Conservation (phyloP, 257 asterid species). For the Capsicum baccatum region DNA sequence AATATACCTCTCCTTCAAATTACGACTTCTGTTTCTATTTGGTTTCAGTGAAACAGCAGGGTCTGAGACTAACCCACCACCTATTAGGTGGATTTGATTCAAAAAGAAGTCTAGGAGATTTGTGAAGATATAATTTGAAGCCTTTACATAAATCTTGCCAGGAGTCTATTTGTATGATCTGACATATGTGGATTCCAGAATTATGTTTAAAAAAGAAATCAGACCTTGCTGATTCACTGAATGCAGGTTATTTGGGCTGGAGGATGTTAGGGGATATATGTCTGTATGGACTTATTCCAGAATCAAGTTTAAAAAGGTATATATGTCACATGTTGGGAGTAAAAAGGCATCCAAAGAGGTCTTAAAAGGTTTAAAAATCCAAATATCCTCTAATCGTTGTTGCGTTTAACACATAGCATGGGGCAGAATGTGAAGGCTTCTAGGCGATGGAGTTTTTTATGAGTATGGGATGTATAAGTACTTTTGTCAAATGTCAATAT, state of each 20-base stretch:
- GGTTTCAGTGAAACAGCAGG: not conserved
- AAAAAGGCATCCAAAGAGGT: not conserved
- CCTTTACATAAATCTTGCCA: not conserved
- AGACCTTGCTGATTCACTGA: not conserved
- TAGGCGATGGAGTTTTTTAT: no score
- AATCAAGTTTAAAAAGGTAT: not conserved
- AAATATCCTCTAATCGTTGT: no score
- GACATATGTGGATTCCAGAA: not conserved
- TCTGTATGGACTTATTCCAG: not conserved
- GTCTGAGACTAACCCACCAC: not conserved
- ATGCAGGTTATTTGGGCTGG: not conserved
- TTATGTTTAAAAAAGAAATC: not conserved
- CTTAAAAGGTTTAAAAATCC: not conserved
- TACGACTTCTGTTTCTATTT: not conserved
- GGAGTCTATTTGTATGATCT: not conserved
- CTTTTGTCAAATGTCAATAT: no score
- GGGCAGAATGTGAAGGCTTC: no score
- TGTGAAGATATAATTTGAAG: not conserved
- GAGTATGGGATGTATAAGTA: no score
- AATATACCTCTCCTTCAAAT: not conserved
- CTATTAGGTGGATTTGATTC: slow-evolving; percentile 10
- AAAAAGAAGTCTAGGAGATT: not conserved
- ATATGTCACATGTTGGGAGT: not conserved
- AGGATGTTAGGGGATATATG: not conserved
- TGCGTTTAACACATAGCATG: no score